phyloP scores from a whole-genome alignment of 2,329 filamentous ascomycete species.

The Aspergillus melleus region DNA sequence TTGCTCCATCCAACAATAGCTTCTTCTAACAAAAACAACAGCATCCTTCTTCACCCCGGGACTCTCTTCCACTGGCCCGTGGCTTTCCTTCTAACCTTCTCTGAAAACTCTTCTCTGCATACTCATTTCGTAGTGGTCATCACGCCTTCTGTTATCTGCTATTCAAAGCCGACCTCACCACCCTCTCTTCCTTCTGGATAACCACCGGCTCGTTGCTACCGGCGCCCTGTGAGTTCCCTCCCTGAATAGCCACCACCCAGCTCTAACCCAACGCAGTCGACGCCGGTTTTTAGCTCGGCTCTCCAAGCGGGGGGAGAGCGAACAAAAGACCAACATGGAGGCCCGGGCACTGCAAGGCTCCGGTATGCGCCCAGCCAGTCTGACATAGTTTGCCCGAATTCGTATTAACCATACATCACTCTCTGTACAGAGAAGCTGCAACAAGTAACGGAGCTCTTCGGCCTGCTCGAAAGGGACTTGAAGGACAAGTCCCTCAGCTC shows the following conservation, averaged over 20 bases:
- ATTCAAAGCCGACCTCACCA: neutral
- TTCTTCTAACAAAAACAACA: neutral
- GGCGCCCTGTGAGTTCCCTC: neutral
- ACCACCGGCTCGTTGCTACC: neutral
- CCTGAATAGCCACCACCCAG: neutral
- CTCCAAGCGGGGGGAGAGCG: neutral
- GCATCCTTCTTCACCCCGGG: neutral
- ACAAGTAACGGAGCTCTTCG: constrained; percentile 66
- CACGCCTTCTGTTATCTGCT: neutral
- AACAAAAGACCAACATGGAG: constrained; percentile 21
- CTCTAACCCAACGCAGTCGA: neutral
- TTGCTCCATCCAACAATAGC: constrained; percentile 4
- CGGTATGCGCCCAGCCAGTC: constrained; percentile 21
- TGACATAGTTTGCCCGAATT: neutral
- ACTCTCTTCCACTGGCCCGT: neutral
- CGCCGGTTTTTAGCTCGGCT: neutral
- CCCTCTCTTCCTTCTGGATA: neutral
- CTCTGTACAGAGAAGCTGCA: constrained; percentile 61
- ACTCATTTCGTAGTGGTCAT: neutral
- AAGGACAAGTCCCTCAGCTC: constrained; percentile 58
- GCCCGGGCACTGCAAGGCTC: constrained; percentile 25
- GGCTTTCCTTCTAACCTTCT: neutral
- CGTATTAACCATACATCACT: constrained; percentile 4
- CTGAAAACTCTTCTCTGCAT: neutral
- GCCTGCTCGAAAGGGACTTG: constrained; percentile 63